Evolutionary conservation across 139 green algal species (phyloP), one percentile per base, ranked within the genome.

Genomic region (Ettlia oleoabundans): DNA sequence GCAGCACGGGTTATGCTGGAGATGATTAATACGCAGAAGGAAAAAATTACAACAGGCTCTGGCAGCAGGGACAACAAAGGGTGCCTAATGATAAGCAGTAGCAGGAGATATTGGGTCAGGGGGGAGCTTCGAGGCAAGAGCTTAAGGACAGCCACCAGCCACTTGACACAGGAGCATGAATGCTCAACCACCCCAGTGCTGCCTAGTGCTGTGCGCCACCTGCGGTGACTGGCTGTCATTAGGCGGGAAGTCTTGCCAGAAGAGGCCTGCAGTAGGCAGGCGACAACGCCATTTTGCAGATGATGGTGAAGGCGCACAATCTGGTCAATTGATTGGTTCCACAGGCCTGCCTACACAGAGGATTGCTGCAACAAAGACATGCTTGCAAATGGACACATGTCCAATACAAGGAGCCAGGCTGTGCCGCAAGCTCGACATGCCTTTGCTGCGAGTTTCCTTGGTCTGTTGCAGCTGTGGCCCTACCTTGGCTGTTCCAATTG

Each of bases 401-500:
- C 15, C 47, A 58, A 15, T 58, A 58, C 13, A 10, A 58, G 47
- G 47, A 15, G 47, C 47, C 47, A 58, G 47, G 13, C 47, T 24
- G 15, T 24, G 47, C 10, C 15, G 47, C 28, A 26, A 21, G 24
- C 26, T 8, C 3, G 15, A 3, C 61, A 37, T 9, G 26, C 15
- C 61, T 67, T 9, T 67, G 61, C 61, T 19, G 2, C 2, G 28
- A 4, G 37, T 9, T 4, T 8, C 26, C 37, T 28, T 9, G 35
- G 21, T 35, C 2, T 19, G 5, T 9, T 8, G 18, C 24, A 3
- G 10, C 26, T 3, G 2, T 38, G 15, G 3, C 30, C 64, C 15
- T 40, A 22, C 80, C 88, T 75, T 96, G 93, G 15, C 83, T 94
- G 78, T 98, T 98, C 86, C 91, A 87, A 83, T 93, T 92, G 84